Conservation (phyloP, 495 filamentous ascomycete genomes). For the Hypoxylon cercidicola region DNA sequence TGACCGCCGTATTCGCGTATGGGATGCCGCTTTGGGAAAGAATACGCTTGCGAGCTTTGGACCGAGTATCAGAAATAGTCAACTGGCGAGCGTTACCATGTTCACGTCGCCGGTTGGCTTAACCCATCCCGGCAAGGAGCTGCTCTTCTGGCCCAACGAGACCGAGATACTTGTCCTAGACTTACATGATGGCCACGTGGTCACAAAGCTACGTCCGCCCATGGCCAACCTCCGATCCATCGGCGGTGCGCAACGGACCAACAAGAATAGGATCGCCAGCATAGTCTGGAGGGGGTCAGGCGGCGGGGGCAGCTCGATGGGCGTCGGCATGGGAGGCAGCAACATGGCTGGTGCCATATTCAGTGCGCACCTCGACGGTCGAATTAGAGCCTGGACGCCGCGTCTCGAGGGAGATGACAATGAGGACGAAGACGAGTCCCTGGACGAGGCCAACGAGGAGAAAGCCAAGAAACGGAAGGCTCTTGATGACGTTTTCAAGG, state of each 20-base stretch:
- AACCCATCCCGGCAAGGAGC: conserved; percentile 62
- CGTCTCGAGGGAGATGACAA: conserved; percentile 58
- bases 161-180: conserved; percentile 81
- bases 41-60: conserved; percentile 89
- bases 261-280: conserved; percentile 70
- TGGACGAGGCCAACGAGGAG: conserved; percentile 44
- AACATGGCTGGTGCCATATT: conserved; percentile 62
- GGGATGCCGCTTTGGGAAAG: conserved; percentile 79
- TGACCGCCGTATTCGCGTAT: conserved; percentile 83
- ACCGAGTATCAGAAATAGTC: conserved; percentile 75
- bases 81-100: conserved; percentile 70
- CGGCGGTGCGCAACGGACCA: conserved; percentile 50
- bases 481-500: conserved; percentile 66
- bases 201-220: conserved; percentile 70
- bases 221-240: conserved; percentile 54
- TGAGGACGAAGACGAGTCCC: conserved; percentile 52
- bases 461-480: conserved; percentile 67
- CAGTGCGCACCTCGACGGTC: conserved; percentile 68
- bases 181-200: conserved; percentile 75
- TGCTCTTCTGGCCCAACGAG: conserved; percentile 81
- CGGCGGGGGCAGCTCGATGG: conserved; percentile 54
- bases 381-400: conserved; percentile 68
- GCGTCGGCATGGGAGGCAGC: conserved; percentile 54
- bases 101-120: conserved; percentile 66
- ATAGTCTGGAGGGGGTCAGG: conserved; percentile 73